Conservation (phyloP, 1,284 basidiomycete species). For the Naganishia liquefaciens region DNA sequence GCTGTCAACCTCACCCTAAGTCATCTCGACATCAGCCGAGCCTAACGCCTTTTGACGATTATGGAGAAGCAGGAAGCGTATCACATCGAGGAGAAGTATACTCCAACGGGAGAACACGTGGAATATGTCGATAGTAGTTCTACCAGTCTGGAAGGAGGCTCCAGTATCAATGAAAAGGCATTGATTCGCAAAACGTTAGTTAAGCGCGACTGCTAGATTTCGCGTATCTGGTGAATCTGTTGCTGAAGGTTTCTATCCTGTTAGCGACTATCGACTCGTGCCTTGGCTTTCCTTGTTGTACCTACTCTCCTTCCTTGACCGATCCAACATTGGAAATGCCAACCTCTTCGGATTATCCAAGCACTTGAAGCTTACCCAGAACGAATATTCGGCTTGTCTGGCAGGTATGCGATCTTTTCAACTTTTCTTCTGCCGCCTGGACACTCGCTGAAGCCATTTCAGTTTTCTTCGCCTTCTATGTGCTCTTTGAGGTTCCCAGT, state of each 20-base stretch:
- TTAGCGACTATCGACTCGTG: constrained; percentile 39
- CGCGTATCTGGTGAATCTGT: not conserved
- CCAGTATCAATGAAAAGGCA: constrained; percentile 30
- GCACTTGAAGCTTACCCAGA: constrained; percentile 39
- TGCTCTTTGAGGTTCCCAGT: constrained; percentile 68
- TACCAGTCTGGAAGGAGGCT: constrained; percentile 21
- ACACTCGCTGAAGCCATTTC: constrained; percentile 27
- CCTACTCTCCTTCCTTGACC: constrained; percentile 69
- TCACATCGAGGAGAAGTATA: constrained; percentile 24
- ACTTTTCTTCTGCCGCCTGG: not conserved
- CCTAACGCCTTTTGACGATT: not conserved
- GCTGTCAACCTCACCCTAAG: no score
- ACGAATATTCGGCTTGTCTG: constrained; percentile 39
- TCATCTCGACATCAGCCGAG: not conserved
- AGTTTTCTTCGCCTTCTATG: constrained; percentile 61
- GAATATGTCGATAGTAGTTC: constrained; percentile 21
- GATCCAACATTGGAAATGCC: constrained; percentile 75
- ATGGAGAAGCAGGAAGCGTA: constrained; percentile 24
- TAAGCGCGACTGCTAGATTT: not conserved
- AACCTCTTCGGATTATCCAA: constrained; percentile 57
- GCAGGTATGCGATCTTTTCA: constrained; percentile 53
- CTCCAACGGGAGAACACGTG: constrained; percentile 20
- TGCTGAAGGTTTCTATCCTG: not conserved
- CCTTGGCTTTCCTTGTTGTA: constrained; percentile 61
- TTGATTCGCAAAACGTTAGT: constrained; percentile 29